These are phyloP conservation scores for Cicer yamashitae DNA, from an alignment of 306 rosid genomes.

Conservation along the genomic window DNA sequence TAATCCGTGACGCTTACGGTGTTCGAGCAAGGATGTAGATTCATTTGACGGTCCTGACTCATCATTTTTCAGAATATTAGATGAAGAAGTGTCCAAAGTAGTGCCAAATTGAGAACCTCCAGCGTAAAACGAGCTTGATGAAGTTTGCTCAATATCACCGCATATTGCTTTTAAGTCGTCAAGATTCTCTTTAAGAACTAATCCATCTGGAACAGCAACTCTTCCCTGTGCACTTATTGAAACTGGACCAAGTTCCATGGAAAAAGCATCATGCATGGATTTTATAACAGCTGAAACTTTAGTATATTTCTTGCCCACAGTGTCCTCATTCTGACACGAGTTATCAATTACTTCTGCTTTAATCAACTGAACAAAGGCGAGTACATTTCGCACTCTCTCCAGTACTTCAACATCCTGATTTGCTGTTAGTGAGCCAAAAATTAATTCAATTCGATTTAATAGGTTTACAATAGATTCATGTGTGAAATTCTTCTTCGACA, in stretches of 20 bases:
- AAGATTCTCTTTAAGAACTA: constrained; percentile 75
- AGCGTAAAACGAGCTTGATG: constrained; percentile 48
- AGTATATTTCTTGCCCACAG: constrained; percentile 46
- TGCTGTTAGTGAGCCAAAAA: constrained; percentile 60
- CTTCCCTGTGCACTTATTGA: constrained; percentile 77
- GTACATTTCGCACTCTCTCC: constrained; percentile 77
- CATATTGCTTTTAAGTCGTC: constrained; percentile 68
- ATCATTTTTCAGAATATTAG: constrained; percentile 51
- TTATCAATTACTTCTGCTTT: constrained; percentile 52
- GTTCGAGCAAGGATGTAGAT: constrained; percentile 84
- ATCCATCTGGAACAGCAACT: constrained; percentile 81
- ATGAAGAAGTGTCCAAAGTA: constrained; percentile 47
- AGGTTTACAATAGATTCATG: constrained; percentile 58
- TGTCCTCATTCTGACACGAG: constrained; percentile 50
- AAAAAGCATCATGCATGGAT: constrained; percentile 62
- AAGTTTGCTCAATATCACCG: constrained; percentile 66
- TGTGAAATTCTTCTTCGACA: constrained; percentile 47
- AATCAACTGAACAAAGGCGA: constrained; percentile 68
- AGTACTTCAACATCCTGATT: constrained; percentile 81
- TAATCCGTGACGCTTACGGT: constrained; percentile 87
- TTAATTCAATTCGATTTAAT: constrained; percentile 63
- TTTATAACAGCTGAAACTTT: constrained; percentile 55
- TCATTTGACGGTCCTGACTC: constrained; percentile 64
- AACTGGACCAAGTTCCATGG: constrained; percentile 77
- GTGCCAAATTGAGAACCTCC: constrained; percentile 55